These are phyloP conservation scores for Triticum timopheevii DNA, from an alignment of 176 grass and related monocot genomes.

Conservation along the genomic window DNA sequence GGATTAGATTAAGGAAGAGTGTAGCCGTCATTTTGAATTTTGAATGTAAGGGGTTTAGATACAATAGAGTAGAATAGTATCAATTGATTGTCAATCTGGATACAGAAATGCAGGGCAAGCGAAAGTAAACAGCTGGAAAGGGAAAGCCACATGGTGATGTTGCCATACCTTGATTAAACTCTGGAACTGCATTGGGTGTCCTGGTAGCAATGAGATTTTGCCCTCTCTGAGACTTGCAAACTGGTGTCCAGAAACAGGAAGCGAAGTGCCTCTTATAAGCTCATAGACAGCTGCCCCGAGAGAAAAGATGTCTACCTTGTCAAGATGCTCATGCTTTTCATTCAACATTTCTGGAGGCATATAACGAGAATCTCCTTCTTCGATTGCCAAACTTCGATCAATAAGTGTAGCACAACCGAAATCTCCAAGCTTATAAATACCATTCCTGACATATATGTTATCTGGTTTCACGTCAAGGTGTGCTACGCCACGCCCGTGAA, in stretches of 20 bases:
- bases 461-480: slow-evolving; percentile 98
- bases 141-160: slow-evolving; percentile 20
- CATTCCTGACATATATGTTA: slow-evolving; percentile 80
- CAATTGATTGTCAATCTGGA: background rate
- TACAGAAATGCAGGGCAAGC: slow-evolving; percentile 1
- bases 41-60: background rate
- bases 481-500: slow-evolving; percentile 72
- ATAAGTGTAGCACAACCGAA: slow-evolving; percentile 85
- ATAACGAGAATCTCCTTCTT: slow-evolving; percentile 96
- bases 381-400: slow-evolving; percentile 66
- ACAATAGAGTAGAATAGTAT: background rate
- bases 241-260: slow-evolving; percentile 73
- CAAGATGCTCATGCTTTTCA: slow-evolving; percentile 80
- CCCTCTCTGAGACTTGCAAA: slow-evolving; percentile 83
- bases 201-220: slow-evolving; percentile 85
- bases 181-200: slow-evolving; percentile 78
- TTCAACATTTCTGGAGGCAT: slow-evolving; percentile 96
- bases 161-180: slow-evolving; percentile 81
- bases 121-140: slow-evolving; percentile 12
- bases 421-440: slow-evolving; percentile 89
- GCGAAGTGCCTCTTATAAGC: slow-evolving; percentile 65
- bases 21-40: background rate
- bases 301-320: slow-evolving; percentile 97
- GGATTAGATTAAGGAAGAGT: background rate
- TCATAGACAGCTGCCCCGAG: slow-evolving; percentile 81